phyloP scores from a whole-genome alignment of 1,284 basidiomycete genomes.

The Ustilago trichophora region DNA sequence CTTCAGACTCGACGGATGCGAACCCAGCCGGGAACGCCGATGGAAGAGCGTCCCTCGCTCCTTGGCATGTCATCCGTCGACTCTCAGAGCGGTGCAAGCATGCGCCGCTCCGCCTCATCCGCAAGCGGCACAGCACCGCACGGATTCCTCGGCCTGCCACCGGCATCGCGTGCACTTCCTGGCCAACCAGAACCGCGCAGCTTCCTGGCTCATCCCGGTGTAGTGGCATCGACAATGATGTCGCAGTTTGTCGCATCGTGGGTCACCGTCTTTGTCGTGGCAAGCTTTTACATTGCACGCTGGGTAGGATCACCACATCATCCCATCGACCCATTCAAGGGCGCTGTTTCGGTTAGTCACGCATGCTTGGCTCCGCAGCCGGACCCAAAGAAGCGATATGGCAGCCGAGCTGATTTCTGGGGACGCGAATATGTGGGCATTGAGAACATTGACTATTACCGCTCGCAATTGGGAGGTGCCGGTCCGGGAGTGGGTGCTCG shows the following conservation, averaged over 20 bases:
- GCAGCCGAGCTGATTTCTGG: constrained; percentile 54
- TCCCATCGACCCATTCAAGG: constrained; percentile 63
- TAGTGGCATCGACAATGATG: constrained; percentile 66
- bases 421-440: constrained; percentile 61
- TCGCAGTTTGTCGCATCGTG: constrained; percentile 57
- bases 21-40: constrained; percentile 48
- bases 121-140: constrained; percentile 26
- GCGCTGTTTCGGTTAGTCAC: constrained; percentile 59
- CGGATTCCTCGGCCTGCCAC: constrained; percentile 39
- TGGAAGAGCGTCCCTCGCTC: constrained; percentile 31
- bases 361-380: constrained; percentile 56
- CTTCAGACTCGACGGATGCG: constrained; percentile 46
- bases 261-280: constrained; percentile 51
- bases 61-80: constrained; percentile 23
- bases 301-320: constrained; percentile 64
- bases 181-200: constrained; percentile 50
- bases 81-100: neutral
- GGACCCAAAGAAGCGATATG: constrained; percentile 58
- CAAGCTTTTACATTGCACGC: constrained; percentile 62
- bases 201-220: constrained; percentile 64
- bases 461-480: constrained; percentile 45
- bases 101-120: constrained; percentile 23
- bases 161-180: constrained; percentile 24
- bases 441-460: constrained; percentile 53
- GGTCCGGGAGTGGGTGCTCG: constrained; percentile 36